Base-by-base conservation (phyloP, 768 basidiomycete species). In the Glaciozyma martinii region DNA sequence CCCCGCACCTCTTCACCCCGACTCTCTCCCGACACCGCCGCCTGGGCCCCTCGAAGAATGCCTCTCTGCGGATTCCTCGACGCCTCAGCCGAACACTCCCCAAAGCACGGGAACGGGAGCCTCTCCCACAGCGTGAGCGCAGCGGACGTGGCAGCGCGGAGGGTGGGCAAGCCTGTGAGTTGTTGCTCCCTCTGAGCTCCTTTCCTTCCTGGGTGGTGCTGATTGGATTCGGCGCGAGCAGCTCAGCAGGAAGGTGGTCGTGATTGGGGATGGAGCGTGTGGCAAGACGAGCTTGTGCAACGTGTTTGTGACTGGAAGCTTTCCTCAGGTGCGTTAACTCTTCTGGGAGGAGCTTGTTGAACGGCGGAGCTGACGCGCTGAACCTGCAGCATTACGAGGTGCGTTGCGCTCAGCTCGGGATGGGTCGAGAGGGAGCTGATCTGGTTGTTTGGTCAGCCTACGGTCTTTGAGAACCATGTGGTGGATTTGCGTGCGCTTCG, bases 401-500 rank as follows among this genome's bases (percentile, higher is more conserved):
- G 29, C 50, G 27, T 29, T 16, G 50, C 1, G 6, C 19, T 6
- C 10, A n/a, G n/a, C 46, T 15, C 3, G 46, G 4, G 16, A 23
- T 15, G 21, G 21, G 18, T n/a, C 19, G 19, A 9, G 2, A 6
- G 9, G n/a, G 23, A 50, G 49, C 49, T 50, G 49, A 50, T 27
- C 25, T 1, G 65, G 52, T 42, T 33, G 16, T 66, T 71, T 56
- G n/a, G n/a, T n/a, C 88, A 92, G 79, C 90, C 88, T 9, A 92
- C 90, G 30, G 93, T 98, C 6, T 98, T 98, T 71, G 94, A 98
- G 77, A 98, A 97, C 78, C 92, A 94, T 73, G 91, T 94, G 16
- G 89, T 65, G 30, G 68, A 71, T 9, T 44, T 73, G 4, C 19
- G 59, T 56, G 21, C 25, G 65, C 49, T 27, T 46, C 49, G 10